Evolutionary conservation across 352 stramenopile species (phyloP), one percentile per base, ranked within the genome.

Genomic region (Phytophthora macrochlamydospora): DNA sequence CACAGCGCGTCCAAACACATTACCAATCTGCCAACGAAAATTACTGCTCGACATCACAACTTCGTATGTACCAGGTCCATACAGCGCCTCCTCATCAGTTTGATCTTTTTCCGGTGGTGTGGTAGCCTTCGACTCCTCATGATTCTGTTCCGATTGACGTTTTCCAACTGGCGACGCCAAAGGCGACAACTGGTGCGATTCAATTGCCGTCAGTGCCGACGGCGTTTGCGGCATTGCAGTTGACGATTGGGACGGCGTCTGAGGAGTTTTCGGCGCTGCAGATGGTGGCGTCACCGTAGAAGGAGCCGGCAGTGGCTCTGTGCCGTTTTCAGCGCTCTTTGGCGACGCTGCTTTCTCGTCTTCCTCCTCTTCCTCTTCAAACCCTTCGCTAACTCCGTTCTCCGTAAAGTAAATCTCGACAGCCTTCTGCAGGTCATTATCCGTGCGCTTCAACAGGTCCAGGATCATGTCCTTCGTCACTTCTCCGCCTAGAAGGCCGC

Each of bases 21-120:
- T 92, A 35, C 85, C 85, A 46, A 96, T 94, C 62, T 92, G 83
- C 88, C 88, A 96, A 61, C 78, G 71, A 31, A 94, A 87, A 42
- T 91, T 83, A 44, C 71, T 79, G 51, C 87, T 89, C 24, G 76
- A 69, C 74, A 94, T 88, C n/a, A 89, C 76, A 30, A 93, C 85
- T 62, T 96, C 86, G 61, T 94, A 96, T 38, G 83, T 93, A 18
- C 79, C 86, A 37, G 79, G 83, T 33, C 73, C 76, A 55, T 82
- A 72, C 51, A 94, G 50, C 24, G 71, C 74, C 30, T 93, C 81
- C 8, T 81, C 51, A 49, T 71, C 51, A 13, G 54, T 53, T 37
- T 51, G 38, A 11, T 38, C 12, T 13, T 72, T 73, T 31, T 51
- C 52, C 4, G 29, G 31, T 32, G 46, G 9, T 43, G 40, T 28